Conservation (phyloP, 352 stramenopile genomes). For the Aphanomyces stellatus region DNA sequence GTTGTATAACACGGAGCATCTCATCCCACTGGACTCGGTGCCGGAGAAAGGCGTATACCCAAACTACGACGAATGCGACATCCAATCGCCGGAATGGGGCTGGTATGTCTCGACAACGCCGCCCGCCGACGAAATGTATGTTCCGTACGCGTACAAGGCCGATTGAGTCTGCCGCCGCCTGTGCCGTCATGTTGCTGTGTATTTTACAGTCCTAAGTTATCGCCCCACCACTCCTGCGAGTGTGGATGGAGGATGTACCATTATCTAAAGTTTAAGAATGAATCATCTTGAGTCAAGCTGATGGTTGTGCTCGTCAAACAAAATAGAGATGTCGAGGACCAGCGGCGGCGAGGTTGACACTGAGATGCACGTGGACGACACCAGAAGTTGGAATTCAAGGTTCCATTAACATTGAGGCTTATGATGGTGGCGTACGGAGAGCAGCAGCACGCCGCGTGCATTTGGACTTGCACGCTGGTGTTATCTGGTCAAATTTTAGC, state of each 20-base stretch:
- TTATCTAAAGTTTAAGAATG: too few relatives aligned
- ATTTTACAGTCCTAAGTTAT: too few relatives aligned
- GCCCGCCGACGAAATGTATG: constrained; percentile 64
- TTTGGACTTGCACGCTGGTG: too few relatives aligned
- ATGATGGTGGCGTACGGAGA: not conserved
- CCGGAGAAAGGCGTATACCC: constrained; percentile 33
- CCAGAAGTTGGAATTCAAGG: not conserved
- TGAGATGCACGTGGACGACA: not conserved
- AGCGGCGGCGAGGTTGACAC: not conserved
- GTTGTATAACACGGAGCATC: constrained; percentile 31
- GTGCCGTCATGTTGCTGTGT: too few relatives aligned
- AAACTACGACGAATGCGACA: constrained; percentile 29
- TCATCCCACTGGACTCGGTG: constrained; percentile 18
- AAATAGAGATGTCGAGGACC: too few relatives aligned
- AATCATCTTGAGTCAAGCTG: too few relatives aligned
- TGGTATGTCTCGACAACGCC: constrained; percentile 72
- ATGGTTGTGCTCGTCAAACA: too few relatives aligned
- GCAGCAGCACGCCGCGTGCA: not conserved
- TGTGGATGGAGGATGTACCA: too few relatives aligned
- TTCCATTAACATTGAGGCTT: not conserved
- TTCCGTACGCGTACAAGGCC: constrained; percentile 9
- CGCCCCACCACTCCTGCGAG: too few relatives aligned
- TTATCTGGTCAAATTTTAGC: constrained; percentile 19
- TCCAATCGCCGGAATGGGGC: constrained; percentile 51
- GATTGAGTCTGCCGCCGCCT: not conserved